Base-by-base conservation (phyloP, 257 asterid genomes). In the Echium plantagineum region DNA sequence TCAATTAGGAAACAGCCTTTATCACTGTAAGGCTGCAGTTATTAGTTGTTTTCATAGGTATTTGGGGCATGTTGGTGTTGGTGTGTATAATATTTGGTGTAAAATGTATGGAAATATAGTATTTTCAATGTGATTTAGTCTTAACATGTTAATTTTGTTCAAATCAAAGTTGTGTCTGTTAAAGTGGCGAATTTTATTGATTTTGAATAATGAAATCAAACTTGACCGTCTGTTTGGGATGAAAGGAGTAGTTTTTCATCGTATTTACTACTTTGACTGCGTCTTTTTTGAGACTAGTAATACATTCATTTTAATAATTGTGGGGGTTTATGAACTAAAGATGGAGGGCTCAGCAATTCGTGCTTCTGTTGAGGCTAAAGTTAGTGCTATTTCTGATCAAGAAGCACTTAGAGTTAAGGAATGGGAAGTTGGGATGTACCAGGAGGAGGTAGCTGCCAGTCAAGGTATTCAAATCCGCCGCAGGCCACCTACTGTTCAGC, bases 391-490 rank as follows among this genome's bases (percentile, higher is more conserved):
- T 71, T 58, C 95, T 17, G 89, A 76, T 55, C 70, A 56, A 48
- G 94, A 89, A 19, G 81, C 71, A 19, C 78, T 84, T 52, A 85
- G 78, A 78, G 75, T 74, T 61, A 80, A 89, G 69, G 85, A 84
- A 54, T 77, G 85, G 83, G 97, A 81, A 72, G 81, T 81, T 64
- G 81, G 79, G 64, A 84, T 76, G 83, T 69, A 74, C 56, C 85
- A 73, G 58, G 65, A 86, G 52, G 97, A 84, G 66, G 78, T 89
- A 57, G 89, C 85, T 26, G 84, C 86, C 32, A 84, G 71, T 63
- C 95, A 89, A 76, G 97, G 97, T 66, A 86, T 86, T 60, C 79
- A 68, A 69, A 89, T 86, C 57, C 74, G 97, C 61, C 79, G 95
- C 72, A 79, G 91, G 7, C 94, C 95, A 6, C 75, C 90, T 38